Conservation (phyloP, 2,329 filamentous ascomycete genomes). For the Tolypocladium capitatum region DNA sequence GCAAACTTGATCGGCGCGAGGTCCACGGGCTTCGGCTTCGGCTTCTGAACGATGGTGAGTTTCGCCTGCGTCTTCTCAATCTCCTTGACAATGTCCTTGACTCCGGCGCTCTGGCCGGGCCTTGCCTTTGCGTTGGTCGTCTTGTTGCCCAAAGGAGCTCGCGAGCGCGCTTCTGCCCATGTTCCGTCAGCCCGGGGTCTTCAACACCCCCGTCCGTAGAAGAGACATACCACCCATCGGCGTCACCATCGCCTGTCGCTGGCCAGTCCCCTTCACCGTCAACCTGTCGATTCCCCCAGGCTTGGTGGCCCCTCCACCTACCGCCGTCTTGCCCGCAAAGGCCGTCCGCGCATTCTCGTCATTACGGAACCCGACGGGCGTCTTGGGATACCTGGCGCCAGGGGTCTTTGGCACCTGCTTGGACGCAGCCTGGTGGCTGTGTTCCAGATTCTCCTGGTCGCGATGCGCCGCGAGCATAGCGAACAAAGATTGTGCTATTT, state of each 20-base stretch:
- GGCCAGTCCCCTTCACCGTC: conserved; percentile 30
- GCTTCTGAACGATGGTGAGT: conserved; percentile 43
- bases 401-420: conserved; percentile 80
- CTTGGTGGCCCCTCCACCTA: conserved; percentile 40
- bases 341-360: conserved; percentile 59
- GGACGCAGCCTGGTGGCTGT: conserved; percentile 57
- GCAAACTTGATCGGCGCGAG: conserved; percentile 47
- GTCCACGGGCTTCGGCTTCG: conserved; percentile 41
- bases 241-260: conserved; percentile 53
- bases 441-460: conserved; percentile 80
- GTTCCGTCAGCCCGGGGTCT: conserved; percentile 3
- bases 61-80: conserved; percentile 50
- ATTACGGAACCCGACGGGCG: conserved; percentile 66
- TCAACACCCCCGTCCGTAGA: no score
- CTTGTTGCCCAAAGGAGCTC: conserved; percentile 82
- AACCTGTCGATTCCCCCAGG: conserved; percentile 35
- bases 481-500: background rate
- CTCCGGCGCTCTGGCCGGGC: conserved; percentile 51
- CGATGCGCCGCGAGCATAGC: conserved; percentile 63
- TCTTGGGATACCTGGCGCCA: conserved; percentile 62
- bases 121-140: conserved; percentile 87
- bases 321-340: conserved; percentile 27
- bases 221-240: conserved; percentile 64
- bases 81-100: conserved; percentile 44
- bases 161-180: conserved; percentile 33